Evolutionary conservation across 1,284 basidiomycete genomes (phyloP), one percentile per base, ranked within the genome.

Genomic region (Bondarzewia mesenterica): DNA sequence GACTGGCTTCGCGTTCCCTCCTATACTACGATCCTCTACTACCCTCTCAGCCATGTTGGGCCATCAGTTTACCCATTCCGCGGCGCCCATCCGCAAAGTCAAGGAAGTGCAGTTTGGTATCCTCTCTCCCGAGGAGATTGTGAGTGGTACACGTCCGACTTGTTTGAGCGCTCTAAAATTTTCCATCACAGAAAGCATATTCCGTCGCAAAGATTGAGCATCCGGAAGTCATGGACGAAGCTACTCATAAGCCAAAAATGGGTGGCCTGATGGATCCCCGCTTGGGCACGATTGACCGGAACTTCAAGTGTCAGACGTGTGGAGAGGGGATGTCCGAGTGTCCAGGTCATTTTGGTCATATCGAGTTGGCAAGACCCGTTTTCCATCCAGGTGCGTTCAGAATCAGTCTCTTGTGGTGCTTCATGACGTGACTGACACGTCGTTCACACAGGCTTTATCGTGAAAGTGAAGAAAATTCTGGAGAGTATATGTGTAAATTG

Each of bases 291-390:
- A 98, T 98, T 66, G 95, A 99, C 74, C 82, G 96, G 56, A 98
- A 98, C 69, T 98, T 96, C 75, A 99, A 99, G 75, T 99, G 96
- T 66, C 93, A 98, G 73, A 99, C 96, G 22, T 99, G 96, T 69
- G 93, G 93, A 61, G 93, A 97, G 77, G 95, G 94, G 44, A 96
- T 95, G 92, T 85, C 91, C 26, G 92, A 95, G 64, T 95, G 93
- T 71, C 95, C 96, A 26, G 96, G 96, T 49, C 96, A 99, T 69
- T 99, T 99, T 71, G 95, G 94, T 50, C 93, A 99, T 69, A 94
- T 99, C 60, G 96, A 99, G 72, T 75, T 99, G 58, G 93, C 93
- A 44, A 78, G 92, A 58, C 94, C 95, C 15, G 93, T 97, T 26
- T 99, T 94, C 64, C 95, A 98, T 67, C 90, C 93, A 65, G 96